Conservation (phyloP, 2,329 filamentous ascomycete genomes). For the Cyanodermella asteris region DNA sequence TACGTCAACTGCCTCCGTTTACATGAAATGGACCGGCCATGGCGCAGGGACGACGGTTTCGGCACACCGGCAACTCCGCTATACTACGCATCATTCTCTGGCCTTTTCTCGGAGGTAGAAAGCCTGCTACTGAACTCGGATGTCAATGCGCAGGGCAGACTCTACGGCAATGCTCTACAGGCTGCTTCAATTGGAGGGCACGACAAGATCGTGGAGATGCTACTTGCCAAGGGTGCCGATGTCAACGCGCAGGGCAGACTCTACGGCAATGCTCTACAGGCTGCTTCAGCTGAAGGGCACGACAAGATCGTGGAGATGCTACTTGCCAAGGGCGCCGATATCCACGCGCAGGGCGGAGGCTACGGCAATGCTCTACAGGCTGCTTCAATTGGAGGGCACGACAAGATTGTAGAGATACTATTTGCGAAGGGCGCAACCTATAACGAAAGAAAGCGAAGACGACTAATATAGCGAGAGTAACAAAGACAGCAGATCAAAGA, state of each 20-base stretch:
- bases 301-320: conserved; percentile 3
- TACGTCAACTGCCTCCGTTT: too few relatives aligned
- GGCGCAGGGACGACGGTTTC: too few relatives aligned
- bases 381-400: conserved; percentile 1
- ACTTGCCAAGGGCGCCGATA: conserved; percentile 4
- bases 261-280: conserved; percentile 2
- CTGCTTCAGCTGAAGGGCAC: conserved; percentile 2
- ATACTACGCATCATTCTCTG: too few relatives aligned
- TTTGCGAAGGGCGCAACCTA: conserved; percentile 4
- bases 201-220: conserved; percentile 2
- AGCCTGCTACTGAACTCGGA: too few relatives aligned
- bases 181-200: conserved; percentile 4
- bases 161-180: conserved; percentile 5
- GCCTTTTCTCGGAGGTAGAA: too few relatives aligned
- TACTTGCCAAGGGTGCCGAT: conserved; percentile 1
- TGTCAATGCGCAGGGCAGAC: conserved; percentile 4
- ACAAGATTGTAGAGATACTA: conserved; percentile 4
- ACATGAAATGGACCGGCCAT: too few relatives aligned
- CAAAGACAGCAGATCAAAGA: too few relatives aligned
- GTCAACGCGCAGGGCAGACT: conserved; percentile 1
- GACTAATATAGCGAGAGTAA: too few relatives aligned
- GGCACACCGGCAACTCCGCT: too few relatives aligned
- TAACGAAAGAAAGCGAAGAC: too few relatives aligned
- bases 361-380: conserved; percentile 5
- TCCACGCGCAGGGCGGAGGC: conserved; percentile 5